Percentiles rank a stretch among this genome's conserved stretches.
Conservation (phyloP, 176 grass and related monocot species). For the Poa annua region DNA sequence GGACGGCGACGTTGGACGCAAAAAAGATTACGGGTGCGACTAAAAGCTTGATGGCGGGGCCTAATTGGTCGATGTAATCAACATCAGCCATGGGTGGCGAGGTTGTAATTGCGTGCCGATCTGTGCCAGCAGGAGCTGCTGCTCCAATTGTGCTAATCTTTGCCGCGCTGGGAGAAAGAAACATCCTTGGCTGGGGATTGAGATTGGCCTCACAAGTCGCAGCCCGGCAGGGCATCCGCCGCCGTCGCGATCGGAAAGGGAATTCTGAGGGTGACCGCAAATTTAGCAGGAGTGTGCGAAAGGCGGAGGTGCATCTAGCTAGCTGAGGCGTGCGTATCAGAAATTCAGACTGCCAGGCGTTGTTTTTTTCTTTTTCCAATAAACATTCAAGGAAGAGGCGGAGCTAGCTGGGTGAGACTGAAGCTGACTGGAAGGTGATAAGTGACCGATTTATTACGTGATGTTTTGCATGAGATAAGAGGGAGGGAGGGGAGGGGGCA, state of each 20-base stretch:
- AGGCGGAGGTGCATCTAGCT: neutral
- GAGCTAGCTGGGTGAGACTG: no score
- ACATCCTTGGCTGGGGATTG: neutral
- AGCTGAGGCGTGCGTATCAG: neutral
- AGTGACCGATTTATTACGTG: slow-evolving; percentile 12
- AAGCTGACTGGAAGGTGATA: neutral
- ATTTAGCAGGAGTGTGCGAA: neutral
- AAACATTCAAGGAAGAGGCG: no score
- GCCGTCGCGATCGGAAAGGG: slow-evolving; percentile 34
- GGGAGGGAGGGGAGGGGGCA: neutral
- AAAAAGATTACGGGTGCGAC: neutral
- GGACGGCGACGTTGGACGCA: slow-evolving; percentile 24
- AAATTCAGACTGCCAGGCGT: neutral
- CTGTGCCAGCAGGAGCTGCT: neutral
- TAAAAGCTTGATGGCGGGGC: slow-evolving; percentile 4
- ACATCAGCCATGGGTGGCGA: no score
- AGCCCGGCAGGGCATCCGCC: slow-evolving; percentile 32
- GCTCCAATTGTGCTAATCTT: neutral
- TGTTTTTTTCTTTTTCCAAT: no score
- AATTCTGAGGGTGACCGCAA: slow-evolving; percentile 24
- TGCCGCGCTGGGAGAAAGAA: neutral
- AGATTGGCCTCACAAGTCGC: neutral
- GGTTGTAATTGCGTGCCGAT: neutral
- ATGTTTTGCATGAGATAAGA: neutral
- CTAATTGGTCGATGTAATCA: neutral